A percentile compares a stretch with the other conserved stretches of the same genome.
Conservation (phyloP, 140 eudicot species). For the Stevia rebaudiana region DNA sequence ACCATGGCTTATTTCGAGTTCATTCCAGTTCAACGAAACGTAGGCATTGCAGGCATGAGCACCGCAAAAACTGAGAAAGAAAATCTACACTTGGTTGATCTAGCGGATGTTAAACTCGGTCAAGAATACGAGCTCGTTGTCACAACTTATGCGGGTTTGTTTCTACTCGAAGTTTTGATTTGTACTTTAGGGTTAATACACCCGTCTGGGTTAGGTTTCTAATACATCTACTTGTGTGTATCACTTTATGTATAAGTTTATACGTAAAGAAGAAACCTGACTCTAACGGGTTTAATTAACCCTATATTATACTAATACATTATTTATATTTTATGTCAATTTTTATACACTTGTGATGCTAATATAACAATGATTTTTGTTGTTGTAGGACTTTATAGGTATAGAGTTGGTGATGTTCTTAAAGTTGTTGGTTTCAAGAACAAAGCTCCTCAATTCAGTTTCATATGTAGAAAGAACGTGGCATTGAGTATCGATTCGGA, state of each 20-base stretch:
- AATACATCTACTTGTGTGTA: no score
- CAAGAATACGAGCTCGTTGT: slow-evolving; percentile 71
- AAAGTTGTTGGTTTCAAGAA: slow-evolving; percentile 68
- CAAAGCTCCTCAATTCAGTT: slow-evolving; percentile 68
- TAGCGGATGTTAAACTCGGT: slow-evolving; percentile 56
- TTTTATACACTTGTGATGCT: no score
- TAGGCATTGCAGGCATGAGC: neutral
- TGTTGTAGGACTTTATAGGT: slow-evolving; percentile 36
- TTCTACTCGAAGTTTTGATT: neutral
- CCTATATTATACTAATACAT: no score
- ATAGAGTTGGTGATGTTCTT: slow-evolving; percentile 70
- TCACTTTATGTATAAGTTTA: no score
- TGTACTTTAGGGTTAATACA: no score
- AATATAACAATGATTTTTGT: neutral
- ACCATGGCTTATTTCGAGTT: slow-evolving; percentile 70
- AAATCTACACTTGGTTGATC: slow-evolving; percentile 47
- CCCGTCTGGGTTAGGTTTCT: no score
- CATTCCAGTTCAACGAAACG: slow-evolving; percentile 36
- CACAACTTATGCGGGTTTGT: slow-evolving; percentile 70
- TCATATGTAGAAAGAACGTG: slow-evolving; percentile 67
- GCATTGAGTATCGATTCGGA: slow-evolving; percentile 63
- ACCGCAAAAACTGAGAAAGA: neutral
- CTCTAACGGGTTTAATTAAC: no score
- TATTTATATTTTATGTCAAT: no score
- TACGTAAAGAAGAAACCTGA: no score